A percentile compares a stretch with the other conserved stretches of the same genome.
phyloP scores from a whole-genome alignment of 805 yeast species.

The Spathaspora girioi region DNA sequence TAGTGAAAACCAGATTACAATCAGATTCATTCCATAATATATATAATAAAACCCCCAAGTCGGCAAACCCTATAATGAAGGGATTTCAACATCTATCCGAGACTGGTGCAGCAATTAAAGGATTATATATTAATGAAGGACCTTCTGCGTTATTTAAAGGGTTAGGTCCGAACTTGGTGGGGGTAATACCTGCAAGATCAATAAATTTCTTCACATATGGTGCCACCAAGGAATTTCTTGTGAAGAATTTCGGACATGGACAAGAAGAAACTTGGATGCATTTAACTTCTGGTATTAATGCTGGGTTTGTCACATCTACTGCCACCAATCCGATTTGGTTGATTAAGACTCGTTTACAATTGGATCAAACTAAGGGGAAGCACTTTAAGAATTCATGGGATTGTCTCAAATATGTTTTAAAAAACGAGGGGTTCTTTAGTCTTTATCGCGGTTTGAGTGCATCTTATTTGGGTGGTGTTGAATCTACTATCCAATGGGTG shows the following conservation, averaged over 20 bases:
- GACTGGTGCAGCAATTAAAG: conserved; percentile 67
- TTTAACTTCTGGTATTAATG: conserved; percentile 78
- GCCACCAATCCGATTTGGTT: conserved; percentile 98
- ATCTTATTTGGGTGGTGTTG: conserved; percentile 88
- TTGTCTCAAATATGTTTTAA: conserved; percentile 66
- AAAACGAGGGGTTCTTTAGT: conserved; percentile 75
- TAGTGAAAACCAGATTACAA: conserved; percentile 92
- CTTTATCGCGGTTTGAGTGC: conserved; percentile 91
- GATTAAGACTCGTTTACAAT: conserved; percentile 88
- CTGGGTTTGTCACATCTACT: conserved; percentile 92
- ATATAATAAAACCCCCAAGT: conserved; percentile 47
- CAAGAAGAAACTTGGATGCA: conserved; percentile 84
- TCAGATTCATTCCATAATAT: conserved; percentile 71
- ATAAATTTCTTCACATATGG: conserved; percentile 96
- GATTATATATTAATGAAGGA: conserved; percentile 76
- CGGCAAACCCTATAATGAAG: conserved; percentile 36
- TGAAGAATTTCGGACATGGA: conserved; percentile 50
- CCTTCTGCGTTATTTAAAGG: conserved; percentile 86
- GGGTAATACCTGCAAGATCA: conserved; percentile 96
- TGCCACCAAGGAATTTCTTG: conserved; percentile 77
- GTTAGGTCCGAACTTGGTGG: conserved; percentile 92
- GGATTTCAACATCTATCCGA: conserved; percentile 74
- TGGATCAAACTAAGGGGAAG: conserved; percentile 69
- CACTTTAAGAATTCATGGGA: conserved; percentile 82
- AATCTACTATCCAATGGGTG: conserved; percentile 94